A percentile compares a stretch with the other conserved stretches of the same genome.
These are phyloP conservation scores for Fusarium metavorans DNA, from an alignment of 2,329 filamentous ascomycete species.

Conservation along the genomic window DNA sequence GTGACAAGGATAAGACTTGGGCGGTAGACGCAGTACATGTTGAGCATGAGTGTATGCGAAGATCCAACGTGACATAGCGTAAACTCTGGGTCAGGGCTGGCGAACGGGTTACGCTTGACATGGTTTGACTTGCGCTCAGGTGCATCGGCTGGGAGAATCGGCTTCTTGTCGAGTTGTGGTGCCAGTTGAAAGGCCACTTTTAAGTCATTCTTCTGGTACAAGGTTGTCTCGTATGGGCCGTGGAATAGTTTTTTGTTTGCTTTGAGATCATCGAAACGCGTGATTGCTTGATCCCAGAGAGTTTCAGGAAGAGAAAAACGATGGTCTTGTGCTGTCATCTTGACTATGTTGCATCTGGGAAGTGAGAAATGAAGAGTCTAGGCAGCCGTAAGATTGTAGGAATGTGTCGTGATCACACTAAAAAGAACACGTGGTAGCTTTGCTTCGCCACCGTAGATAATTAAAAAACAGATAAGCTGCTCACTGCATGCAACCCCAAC, in stretches of 20 bases:
- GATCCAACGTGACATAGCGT: not conserved
- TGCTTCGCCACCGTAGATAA: not conserved
- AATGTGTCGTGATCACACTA: not conserved
- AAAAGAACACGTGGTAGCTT: not conserved
- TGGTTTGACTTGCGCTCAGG: not conserved
- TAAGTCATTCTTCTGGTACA: not conserved
- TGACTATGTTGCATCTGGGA: not conserved
- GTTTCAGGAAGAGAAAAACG: not conserved
- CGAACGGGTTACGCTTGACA: not conserved
- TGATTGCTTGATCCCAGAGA: not conserved
- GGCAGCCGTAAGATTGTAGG: not conserved
- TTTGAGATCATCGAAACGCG: not conserved
- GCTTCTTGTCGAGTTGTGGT: not conserved
- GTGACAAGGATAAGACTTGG: not conserved
- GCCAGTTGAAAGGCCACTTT: not conserved
- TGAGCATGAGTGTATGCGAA: not conserved
- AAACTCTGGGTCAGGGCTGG: not conserved
- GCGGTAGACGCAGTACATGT: constrained; percentile 1
- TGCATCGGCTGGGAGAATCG: not conserved
- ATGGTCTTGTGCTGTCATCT: not conserved
- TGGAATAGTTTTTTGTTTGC: not conserved
- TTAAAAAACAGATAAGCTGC: not conserved
- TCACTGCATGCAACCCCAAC: not conserved
- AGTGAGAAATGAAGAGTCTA: not conserved
- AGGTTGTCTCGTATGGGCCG: not conserved